Percentiles rank a stretch among this genome's conserved stretches.
These are phyloP conservation scores for Xerocomus potaroensis DNA, from an alignment of 768 basidiomycete species.

Conservation along the genomic window DNA sequence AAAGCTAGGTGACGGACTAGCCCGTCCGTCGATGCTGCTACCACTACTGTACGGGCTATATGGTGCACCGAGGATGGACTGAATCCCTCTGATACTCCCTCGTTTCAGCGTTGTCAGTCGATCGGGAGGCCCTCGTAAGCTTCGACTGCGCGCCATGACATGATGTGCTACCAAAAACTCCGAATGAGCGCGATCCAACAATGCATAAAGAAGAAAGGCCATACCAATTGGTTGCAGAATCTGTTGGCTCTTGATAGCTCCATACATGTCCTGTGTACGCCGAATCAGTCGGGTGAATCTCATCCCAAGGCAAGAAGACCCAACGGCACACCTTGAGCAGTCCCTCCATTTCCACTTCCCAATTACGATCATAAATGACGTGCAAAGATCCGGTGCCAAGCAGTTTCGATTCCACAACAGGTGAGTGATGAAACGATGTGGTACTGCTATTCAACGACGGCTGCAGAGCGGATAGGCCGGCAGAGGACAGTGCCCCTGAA, in stretches of 20 bases:
- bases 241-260: slow-evolving; percentile 84
- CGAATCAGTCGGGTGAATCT: slow-evolving; percentile 1
- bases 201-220: slow-evolving; percentile 31
- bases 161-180: slow-evolving; percentile 46
- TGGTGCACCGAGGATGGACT: slow-evolving; percentile 70
- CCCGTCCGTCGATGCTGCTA: slow-evolving; percentile 78
- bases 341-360: slow-evolving; percentile 85
- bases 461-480: slow-evolving; percentile 31
- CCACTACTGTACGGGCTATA: slow-evolving; percentile 81
- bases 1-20: slow-evolving; percentile 94
- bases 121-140: slow-evolving; percentile 66
- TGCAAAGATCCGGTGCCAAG: slow-evolving; percentile 32
- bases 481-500: slow-evolving; percentile 33
- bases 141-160: slow-evolving; percentile 60
- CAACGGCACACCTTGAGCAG: slow-evolving; percentile 63
- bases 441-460: slow-evolving; percentile 56
- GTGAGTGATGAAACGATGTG: slow-evolving; percentile 56
- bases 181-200: slow-evolving; percentile 53
- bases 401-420: slow-evolving; percentile 37
- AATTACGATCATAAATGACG: slow-evolving; percentile 56
- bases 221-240: slow-evolving; percentile 76
- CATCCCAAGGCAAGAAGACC: not conserved
- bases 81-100: slow-evolving; percentile 85
- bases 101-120: slow-evolving; percentile 78
- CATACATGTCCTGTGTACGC: slow-evolving; percentile 80